phyloP scores from a whole-genome alignment of 768 basidiomycete species.

The Amanita molliuscula region DNA sequence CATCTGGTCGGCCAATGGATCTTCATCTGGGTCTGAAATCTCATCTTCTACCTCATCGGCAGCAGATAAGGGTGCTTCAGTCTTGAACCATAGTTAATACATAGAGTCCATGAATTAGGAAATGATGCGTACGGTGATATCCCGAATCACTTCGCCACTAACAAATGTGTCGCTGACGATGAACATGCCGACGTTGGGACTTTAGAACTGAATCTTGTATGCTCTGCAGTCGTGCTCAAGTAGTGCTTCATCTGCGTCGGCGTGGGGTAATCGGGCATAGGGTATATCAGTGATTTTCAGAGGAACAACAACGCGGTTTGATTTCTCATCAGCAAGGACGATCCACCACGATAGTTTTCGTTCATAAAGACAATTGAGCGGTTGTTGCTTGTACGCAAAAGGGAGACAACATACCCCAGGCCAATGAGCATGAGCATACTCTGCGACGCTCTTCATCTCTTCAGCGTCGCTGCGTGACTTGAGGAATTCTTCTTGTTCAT shows the following conservation, averaged over 20 bases:
- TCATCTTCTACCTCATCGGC: conserved; percentile 73
- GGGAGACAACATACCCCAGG: conserved; percentile 44
- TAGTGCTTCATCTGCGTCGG: background rate
- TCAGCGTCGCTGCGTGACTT: conserved; percentile 51
- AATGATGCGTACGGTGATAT: conserved; percentile 53
- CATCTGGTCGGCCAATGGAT: conserved; percentile 95
- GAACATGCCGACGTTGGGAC: conserved; percentile 70
- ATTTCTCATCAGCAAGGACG: conserved; percentile 79
- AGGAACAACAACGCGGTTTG: conserved; percentile 77
- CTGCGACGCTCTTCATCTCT: conserved; percentile 17
- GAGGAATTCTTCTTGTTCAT: conserved; percentile 63
- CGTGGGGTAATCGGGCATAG: conserved; percentile 32
- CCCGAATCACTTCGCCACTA: conserved; percentile 63
- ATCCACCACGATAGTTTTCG: conserved; percentile 90
- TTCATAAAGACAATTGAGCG: background rate
- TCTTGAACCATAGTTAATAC: background rate
- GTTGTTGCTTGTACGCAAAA: background rate
- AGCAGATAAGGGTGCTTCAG: conserved; percentile 19
- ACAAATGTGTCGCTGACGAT: conserved; percentile 84
- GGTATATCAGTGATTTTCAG: conserved; percentile 76
- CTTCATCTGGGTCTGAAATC: conserved; percentile 97
- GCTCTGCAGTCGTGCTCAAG: conserved; percentile 54
- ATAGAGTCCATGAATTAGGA: background rate
- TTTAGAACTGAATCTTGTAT: conserved; percentile 93
- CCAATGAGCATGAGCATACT: conserved; percentile 36